Percentiles rank a stretch among this genome's conserved stretches.
These are phyloP conservation scores for Pyrenophora teres DNA, from an alignment of 2,329 filamentous ascomycete species.

Conservation along the genomic window DNA sequence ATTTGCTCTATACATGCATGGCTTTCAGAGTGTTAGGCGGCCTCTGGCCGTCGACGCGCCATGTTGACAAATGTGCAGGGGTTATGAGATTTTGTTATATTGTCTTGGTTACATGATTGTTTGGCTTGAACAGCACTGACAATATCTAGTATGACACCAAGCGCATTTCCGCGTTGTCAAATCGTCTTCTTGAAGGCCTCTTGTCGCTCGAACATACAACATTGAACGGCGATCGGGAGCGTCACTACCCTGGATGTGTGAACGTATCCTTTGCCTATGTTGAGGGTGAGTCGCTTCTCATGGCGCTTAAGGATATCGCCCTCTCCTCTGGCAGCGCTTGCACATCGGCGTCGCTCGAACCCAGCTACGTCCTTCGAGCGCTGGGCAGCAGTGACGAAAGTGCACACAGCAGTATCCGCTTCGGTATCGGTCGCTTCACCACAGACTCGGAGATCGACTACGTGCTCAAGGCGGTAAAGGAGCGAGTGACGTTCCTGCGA, in stretches of 20 bases:
- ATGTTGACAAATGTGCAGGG: constrained; percentile 65
- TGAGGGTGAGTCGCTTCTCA: constrained; percentile 94
- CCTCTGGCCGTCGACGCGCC: constrained; percentile 40
- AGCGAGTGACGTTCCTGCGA: constrained; percentile 88
- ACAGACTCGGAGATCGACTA: constrained; percentile 96
- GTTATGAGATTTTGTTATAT: constrained; percentile 58
- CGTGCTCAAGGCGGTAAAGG: constrained; percentile 88
- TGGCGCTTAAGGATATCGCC: constrained; percentile 98
- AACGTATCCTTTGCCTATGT: constrained; percentile 99
- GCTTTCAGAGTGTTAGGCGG: constrained; percentile 70
- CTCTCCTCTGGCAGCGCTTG: constrained; percentile 95
- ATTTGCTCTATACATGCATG: constrained; percentile 84
- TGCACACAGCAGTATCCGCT: constrained; percentile 95
- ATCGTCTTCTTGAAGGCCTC: constrained; percentile 80
- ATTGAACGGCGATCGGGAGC: constrained; percentile 81
- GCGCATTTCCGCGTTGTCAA: constrained; percentile 80
- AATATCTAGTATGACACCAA: constrained; percentile 80
- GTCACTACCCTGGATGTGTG: constrained; percentile 94
- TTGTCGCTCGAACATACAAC: constrained; percentile 88
- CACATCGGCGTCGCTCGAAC: constrained; percentile 94
- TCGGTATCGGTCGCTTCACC: constrained; percentile 96
- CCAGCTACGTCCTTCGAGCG: constrained; percentile 92
- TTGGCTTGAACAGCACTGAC: constrained; percentile 19
- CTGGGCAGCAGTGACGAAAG: constrained; percentile 96
- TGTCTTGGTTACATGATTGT: background rate